Evolutionary conservation across 768 basidiomycete species (phyloP).

Genomic region (Russula dissimulans): DNA sequence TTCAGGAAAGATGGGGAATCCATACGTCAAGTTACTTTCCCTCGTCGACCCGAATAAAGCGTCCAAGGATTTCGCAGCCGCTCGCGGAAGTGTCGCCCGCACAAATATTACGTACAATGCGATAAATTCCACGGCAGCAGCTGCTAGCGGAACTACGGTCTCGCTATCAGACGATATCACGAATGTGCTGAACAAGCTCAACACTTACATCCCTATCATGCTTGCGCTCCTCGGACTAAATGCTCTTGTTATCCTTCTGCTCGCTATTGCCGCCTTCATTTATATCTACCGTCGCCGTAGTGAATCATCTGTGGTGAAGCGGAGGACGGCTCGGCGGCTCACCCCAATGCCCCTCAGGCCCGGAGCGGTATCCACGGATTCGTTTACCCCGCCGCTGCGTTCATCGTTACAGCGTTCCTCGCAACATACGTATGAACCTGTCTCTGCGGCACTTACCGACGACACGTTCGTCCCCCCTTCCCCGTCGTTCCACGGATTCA

Average conservation of each 20-base stretch:
- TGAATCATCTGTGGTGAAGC: slow-evolving; percentile 26
- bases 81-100: slow-evolving; percentile 54
- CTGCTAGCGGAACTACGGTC: slow-evolving; percentile 38
- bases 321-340: slow-evolving; percentile 36
- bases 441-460: slow-evolving; percentile 44
- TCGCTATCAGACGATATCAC: slow-evolving; percentile 50
- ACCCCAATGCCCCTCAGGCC: slow-evolving; percentile 54
- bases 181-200: slow-evolving; percentile 51
- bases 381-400: slow-evolving; percentile 14
- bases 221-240: slow-evolving; percentile 72
- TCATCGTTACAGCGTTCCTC: slow-evolving; percentile 16
- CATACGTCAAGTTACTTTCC: slow-evolving; percentile 68
- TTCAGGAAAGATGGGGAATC: slow-evolving; percentile 57
- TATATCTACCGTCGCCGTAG: slow-evolving; percentile 42
- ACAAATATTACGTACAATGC: slow-evolving; percentile 62
- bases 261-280: slow-evolving; percentile 45
- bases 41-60: slow-evolving; percentile 61
- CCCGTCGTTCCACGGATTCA: slow-evolving; percentile 24
- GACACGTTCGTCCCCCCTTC: slow-evolving; percentile 31
- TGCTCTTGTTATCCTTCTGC: slow-evolving; percentile 53
- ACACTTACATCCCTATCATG: slow-evolving; percentile 60
- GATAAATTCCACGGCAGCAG: slow-evolving; percentile 30
- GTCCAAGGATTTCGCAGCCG: slow-evolving; percentile 57
- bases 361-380: slow-evolving; percentile 27
- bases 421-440: slow-evolving; percentile 57